A percentile compares a stretch with the other conserved stretches of the same genome.
These are phyloP conservation scores for Populus alba DNA, from an alignment of 345 rosid species.

Conservation along the genomic window DNA sequence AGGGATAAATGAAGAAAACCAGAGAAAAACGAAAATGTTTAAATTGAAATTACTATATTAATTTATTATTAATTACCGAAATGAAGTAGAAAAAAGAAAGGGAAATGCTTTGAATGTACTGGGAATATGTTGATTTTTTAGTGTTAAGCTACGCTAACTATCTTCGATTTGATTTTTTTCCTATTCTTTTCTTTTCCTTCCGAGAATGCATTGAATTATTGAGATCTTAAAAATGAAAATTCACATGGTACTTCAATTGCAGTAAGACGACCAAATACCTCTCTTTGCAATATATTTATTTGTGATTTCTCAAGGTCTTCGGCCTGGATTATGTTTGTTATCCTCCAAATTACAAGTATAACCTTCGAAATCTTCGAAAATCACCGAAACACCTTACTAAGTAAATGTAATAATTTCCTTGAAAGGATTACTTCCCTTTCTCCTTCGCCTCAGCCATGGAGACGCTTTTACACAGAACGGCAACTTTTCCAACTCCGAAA, in stretches of 20 bases:
- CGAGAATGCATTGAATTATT: background rate
- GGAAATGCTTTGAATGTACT: too few species aligned
- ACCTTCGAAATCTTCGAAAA: background rate
- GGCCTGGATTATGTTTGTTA: too few species aligned
- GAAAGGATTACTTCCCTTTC: background rate
- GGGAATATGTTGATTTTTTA: too few species aligned
- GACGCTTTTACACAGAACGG: slow-evolving; percentile 38
- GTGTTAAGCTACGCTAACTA: background rate
- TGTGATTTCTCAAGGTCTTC: too few species aligned
- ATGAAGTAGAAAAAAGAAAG: too few species aligned
- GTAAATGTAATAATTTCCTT: too few species aligned
- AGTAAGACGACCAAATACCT: too few species aligned
- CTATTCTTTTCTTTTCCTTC: background rate
- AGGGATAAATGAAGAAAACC: background rate
- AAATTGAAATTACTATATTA: too few species aligned
- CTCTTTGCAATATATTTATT: too few species aligned
- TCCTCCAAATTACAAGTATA: background rate
- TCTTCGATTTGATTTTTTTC: background rate
- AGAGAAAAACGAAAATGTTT: too few species aligned
- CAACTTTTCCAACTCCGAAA: slow-evolving; percentile 26
- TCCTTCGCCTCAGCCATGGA: slow-evolving; percentile 37
- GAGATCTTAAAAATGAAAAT: too few species aligned
- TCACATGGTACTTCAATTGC: too few species aligned
- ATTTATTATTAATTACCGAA: background rate
- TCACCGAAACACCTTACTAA: background rate